Percentiles rank a stretch among this genome's conserved stretches.
Evolutionary conservation across 768 basidiomycete species (phyloP).

Genomic region (Pisolithus sp.): DNA sequence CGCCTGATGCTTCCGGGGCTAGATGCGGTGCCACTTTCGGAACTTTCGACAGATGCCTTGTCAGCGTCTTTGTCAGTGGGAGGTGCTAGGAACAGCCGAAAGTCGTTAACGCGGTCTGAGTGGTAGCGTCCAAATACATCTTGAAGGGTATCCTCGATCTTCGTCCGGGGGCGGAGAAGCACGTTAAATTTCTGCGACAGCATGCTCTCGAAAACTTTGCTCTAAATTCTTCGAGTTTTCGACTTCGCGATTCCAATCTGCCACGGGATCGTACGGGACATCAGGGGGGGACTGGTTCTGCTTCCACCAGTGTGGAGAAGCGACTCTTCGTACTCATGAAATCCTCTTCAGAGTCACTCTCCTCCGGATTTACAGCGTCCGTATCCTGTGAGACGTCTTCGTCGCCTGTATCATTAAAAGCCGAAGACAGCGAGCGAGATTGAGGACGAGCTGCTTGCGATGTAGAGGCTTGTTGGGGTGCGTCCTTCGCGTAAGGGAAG

Average conservation of each 20-base stretch:
- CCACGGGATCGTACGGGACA: constrained; percentile 17
- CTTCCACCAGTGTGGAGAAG: constrained; percentile 18
- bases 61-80: constrained; percentile 19
- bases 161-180: constrained; percentile 45
- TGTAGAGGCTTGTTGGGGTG: constrained; percentile 11
- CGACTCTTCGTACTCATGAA: constrained; percentile 26
- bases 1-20: constrained; percentile 18
- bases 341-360: constrained; percentile 21
- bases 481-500: constrained; percentile 48
- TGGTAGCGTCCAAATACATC: constrained; percentile 47
- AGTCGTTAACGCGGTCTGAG: constrained; percentile 37
- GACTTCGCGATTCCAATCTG: constrained; percentile 37
- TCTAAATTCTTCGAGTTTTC: constrained; percentile 45
- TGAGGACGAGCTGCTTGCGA: neutral
- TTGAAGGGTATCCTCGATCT: constrained; percentile 40
- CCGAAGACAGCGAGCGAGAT: constrained; percentile 8
- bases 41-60: constrained; percentile 16
- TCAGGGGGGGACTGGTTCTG: constrained; percentile 12
- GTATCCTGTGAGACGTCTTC: constrained; percentile 11
- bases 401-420: constrained; percentile 16
- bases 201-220: constrained; percentile 53
- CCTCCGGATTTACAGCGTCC: constrained; percentile 1
- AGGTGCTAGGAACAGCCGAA: constrained; percentile 56
- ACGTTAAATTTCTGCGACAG: constrained; percentile 45
- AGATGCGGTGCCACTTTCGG: constrained; percentile 15